These are phyloP conservation scores for Hanseniaspora occidentalis DNA, from an alignment of 805 yeast species.

Conservation along the genomic window DNA sequence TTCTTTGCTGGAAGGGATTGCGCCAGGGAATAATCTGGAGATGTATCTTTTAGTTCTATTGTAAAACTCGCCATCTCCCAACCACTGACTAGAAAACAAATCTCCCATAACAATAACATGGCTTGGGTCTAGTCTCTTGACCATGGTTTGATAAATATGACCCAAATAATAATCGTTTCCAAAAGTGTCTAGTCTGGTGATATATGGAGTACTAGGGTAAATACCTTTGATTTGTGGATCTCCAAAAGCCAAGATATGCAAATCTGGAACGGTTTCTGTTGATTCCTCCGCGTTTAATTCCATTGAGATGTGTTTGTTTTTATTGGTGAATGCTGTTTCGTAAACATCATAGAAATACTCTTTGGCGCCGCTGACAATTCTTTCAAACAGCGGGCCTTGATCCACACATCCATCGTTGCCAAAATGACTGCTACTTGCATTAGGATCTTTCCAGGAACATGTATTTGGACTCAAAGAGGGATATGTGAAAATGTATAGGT, in stretches of 20 bases:
- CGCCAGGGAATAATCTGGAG: slow-evolving; percentile 55
- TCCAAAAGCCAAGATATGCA: slow-evolving; percentile 73
- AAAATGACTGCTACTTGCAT: background rate
- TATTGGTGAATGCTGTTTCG: background rate
- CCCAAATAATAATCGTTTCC: slow-evolving; percentile 89
- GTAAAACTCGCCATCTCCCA: slow-evolving; percentile 72
- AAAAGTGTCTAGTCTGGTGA: slow-evolving; percentile 66
- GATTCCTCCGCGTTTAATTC: background rate
- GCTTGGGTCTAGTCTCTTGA: slow-evolving; percentile 50
- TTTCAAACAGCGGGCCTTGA: slow-evolving; percentile 14
- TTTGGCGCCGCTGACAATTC: slow-evolving; percentile 4
- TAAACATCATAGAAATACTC: slow-evolving; percentile 22
- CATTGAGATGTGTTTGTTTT: slow-evolving; percentile 9
- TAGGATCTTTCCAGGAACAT: slow-evolving; percentile 44
- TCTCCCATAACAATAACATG: slow-evolving; percentile 91
- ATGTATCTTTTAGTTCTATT: slow-evolving; percentile 66
- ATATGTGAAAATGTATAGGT: slow-evolving; percentile 60
- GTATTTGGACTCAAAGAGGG: slow-evolving; percentile 44
- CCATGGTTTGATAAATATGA: slow-evolving; percentile 64
- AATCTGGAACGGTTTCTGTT: slow-evolving; percentile 21
- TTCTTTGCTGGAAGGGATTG: slow-evolving; percentile 42
- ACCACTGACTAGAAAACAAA: slow-evolving; percentile 90
- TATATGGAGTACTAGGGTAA: slow-evolving; percentile 56
- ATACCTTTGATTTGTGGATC: slow-evolving; percentile 96
- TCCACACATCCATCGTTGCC: slow-evolving; percentile 15